Evolutionary conservation across 2,329 filamentous ascomycete genomes (phyloP), one percentile per base, ranked within the genome.

Genomic region (Dactylellina parvicollis): DNA sequence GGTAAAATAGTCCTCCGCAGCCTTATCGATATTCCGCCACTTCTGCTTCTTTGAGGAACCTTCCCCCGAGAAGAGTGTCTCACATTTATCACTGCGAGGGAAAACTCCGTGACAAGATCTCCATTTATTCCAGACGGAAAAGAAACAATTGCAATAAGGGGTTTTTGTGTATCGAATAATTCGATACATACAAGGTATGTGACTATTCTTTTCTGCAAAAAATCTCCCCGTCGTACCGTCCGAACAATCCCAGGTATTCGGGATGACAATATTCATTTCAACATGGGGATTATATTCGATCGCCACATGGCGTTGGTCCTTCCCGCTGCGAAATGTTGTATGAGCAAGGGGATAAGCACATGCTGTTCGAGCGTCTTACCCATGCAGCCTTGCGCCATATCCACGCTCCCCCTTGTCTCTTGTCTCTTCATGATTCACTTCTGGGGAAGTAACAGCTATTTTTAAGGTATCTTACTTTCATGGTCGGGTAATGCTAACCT

Each of bases 201-300:
- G 24, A 24, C 18, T 20, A 26, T 36, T 54, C 30, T 12, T 10
- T 42, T 52, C n/a, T 24, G 16, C 47, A 50, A 34, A 50, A 46
- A 66, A 73, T 73, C 46, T 73, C 54, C 26, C 69, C 69, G 69
- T 72, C 67, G 67, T 72, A 59, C 59, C 59, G 30, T 66, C 30
- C 32, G 14, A 42, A 47, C 26, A 9, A 12, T 66, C 40, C 59
- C 69, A 50, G 47, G 60, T 46, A 24, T 36, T 65, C 24, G 69
- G 69, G 60, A 66, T 59, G 62, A 22, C 62, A 52, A 36, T 46
- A 42, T 44, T 24, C 22, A 28, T 34, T 14, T 10, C 8, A 56
- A 42, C 52, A 26, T 56, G 34, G 52, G 52, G 20, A 8, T 9
- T 28, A 4, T 14, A 38, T 56, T 30, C 36, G 32, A 67, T 57